Evolutionary conservation across 306 rosid genomes (phyloP).

Genomic region (Malus domestica): ASM211411v1 NC_041795.1:17484001-17484500

Average conservation of each 20-base stretch:
- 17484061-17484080: constrained; percentile 96
- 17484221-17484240: constrained; percentile 1
- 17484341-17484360: background rate
- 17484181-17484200: constrained; percentile 15
- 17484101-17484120: constrained; percentile 74
- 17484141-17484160: constrained; percentile 87
- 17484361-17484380: background rate
- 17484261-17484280: no score
- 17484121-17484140: constrained; percentile 69
- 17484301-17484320: background rate
- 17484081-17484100: constrained; percentile 95
- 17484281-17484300: background rate
- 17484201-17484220: constrained; percentile 14
- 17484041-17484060: constrained; percentile 59
- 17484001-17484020: constrained; percentile 97
- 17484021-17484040: constrained; percentile 94
- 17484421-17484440: background rate
- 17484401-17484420: background rate
- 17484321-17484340: background rate
- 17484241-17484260: background rate
- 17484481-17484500: background rate
- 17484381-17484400: background rate
- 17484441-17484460: background rate
- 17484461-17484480: background rate
- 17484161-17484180: constrained; percentile 89